phyloP scores from a whole-genome alignment of 306 rosid species.

The Cucumis hystrix region DNA sequence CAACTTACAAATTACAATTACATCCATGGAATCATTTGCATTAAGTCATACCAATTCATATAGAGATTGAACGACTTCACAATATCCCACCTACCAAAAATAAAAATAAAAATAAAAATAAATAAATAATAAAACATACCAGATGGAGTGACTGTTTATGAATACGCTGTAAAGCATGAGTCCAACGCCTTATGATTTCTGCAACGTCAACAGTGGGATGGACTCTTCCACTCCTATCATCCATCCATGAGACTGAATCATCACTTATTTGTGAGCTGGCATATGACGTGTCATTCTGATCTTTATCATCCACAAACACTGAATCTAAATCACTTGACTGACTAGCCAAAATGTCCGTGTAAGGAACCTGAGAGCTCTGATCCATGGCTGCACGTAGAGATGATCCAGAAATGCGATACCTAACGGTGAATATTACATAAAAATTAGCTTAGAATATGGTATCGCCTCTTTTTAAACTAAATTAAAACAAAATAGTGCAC shows the following conservation, averaged over 20 bases:
- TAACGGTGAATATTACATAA: constrained; percentile 21
- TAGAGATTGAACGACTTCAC: background rate
- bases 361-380: constrained; percentile 89
- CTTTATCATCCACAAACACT: constrained; percentile 42
- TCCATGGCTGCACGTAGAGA: constrained; percentile 99
- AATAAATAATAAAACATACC: constrained; percentile 19
- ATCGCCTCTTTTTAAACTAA: constrained; percentile 3
- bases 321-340: constrained; percentile 41
- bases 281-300: constrained; percentile 49
- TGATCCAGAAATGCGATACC: constrained; percentile 98
- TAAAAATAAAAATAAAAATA: background rate
- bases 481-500: constrained; percentile 24
- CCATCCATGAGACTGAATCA: constrained; percentile 51
- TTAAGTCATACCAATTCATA: background rate
- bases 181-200: constrained; percentile 96
- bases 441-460: constrained; percentile 12
- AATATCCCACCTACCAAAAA: background rate
- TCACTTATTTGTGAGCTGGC: constrained; percentile 29
- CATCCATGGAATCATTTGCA: background rate
- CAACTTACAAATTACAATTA: background rate
- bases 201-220: constrained; percentile 85
- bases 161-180: constrained; percentile 97
- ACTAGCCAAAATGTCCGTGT: constrained; percentile 45
- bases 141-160: constrained; percentile 95
- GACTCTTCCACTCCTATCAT: constrained; percentile 73